phyloP scores from a whole-genome alignment of 1,284 basidiomycete species.

The Puccinia triticina region DNA sequence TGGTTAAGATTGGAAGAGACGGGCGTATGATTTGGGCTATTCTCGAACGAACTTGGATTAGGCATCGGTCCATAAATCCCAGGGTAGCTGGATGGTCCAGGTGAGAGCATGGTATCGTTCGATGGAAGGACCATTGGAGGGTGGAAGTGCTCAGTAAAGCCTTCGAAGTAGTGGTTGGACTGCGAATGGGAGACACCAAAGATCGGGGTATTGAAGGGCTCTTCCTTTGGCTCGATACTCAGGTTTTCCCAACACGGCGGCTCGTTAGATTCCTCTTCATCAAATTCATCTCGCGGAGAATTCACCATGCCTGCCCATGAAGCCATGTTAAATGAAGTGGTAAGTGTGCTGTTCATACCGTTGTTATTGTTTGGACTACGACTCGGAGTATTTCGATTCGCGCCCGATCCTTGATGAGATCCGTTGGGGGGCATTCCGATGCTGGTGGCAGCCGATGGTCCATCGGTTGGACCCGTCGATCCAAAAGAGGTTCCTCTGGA shows the following conservation, averaged over 20 bases:
- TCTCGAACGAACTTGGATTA: not conserved
- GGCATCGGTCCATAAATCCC: constrained; percentile 37
- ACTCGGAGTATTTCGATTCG: constrained; percentile 6
- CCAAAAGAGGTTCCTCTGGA: constrained; percentile 48
- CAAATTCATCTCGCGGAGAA: constrained; percentile 38
- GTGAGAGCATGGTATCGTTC: constrained; percentile 6
- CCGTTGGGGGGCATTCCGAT: not conserved
- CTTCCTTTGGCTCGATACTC: constrained; percentile 33
- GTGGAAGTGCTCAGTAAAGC: constrained; percentile 42
- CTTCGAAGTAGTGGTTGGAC: constrained; percentile 36
- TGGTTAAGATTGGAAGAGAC: not conserved
- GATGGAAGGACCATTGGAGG: constrained; percentile 45
- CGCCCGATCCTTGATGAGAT: not conserved
- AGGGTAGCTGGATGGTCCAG: constrained; percentile 14
- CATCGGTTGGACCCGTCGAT: constrained; percentile 33
- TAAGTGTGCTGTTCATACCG: constrained; percentile 32
- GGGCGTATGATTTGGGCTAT: constrained; percentile 7
- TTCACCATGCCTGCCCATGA: constrained; percentile 37
- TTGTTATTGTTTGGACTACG: constrained; percentile 17
- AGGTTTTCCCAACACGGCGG: constrained; percentile 48
- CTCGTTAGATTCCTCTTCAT: constrained; percentile 42
- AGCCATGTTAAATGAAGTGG: constrained; percentile 22
- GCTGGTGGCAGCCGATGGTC: not conserved
- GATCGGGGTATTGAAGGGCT: constrained; percentile 35
- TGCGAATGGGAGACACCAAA: constrained; percentile 38